Conservation (phyloP, 2,329 filamentous ascomycete genomes). For the Trichoderma hamatum region DNA sequence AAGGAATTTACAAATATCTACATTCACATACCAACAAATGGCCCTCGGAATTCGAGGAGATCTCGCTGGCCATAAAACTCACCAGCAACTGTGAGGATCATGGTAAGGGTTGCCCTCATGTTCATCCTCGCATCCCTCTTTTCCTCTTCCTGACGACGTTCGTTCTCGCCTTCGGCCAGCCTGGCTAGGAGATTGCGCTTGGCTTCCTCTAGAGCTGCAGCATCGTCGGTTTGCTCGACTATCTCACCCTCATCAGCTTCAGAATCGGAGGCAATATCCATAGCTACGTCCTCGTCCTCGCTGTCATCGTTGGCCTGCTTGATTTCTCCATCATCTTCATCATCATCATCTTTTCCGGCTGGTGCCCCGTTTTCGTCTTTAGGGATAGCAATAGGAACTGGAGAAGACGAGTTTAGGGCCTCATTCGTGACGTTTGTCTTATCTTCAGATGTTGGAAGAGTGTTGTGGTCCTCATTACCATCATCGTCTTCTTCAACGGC, state of each 20-base stretch:
- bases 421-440: not conserved
- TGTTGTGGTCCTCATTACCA: slow-evolving; percentile 24
- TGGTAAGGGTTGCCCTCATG: slow-evolving; percentile 77
- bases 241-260: slow-evolving; percentile 45
- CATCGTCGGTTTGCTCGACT: slow-evolving; percentile 36
- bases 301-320: slow-evolving; percentile 23
- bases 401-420: not conserved
- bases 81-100: slow-evolving; percentile 86
- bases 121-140: slow-evolving; percentile 49
- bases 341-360: slow-evolving; percentile 8
- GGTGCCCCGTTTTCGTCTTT: not conserved
- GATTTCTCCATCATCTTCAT: slow-evolving; percentile 30
- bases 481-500: slow-evolving; percentile 39
- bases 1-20: slow-evolving; percentile 14
- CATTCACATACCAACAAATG: slow-evolving; percentile 53
- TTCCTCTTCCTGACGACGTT: slow-evolving; percentile 35
- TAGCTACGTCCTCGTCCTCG: slow-evolving; percentile 40
- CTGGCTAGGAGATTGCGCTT: slow-evolving; percentile 53
- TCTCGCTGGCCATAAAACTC: slow-evolving; percentile 91
- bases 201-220: slow-evolving; percentile 50
- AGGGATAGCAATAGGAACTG: not conserved
- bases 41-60: slow-evolving; percentile 73
- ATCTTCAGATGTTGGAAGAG: not conserved
- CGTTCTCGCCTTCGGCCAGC: slow-evolving; percentile 41
- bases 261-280: slow-evolving; percentile 47